These are phyloP conservation scores for Coemansia sp. DNA, from an alignment of 192 early-diverging fungal genomes.

Conservation along the genomic window DNA sequence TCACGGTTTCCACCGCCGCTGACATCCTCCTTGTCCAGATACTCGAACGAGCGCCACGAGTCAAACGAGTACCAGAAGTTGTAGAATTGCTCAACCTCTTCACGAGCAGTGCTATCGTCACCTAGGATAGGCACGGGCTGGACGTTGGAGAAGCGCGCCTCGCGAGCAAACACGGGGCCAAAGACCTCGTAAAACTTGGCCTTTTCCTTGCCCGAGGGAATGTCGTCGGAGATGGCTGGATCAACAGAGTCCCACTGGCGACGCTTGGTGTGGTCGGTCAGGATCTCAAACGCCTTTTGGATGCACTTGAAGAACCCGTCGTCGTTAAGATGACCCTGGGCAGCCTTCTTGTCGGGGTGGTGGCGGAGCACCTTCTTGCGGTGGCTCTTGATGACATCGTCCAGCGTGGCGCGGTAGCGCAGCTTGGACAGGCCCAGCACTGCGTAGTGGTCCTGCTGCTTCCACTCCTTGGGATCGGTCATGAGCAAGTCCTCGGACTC, in stretches of 20 bases:
- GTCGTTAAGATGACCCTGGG: constrained; percentile 69
- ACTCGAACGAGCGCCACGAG: constrained; percentile 98
- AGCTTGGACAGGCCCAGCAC: constrained; percentile 89
- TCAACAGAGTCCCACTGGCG: constrained; percentile 97
- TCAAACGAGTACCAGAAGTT: constrained; percentile 87
- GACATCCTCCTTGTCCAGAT: constrained; percentile 94
- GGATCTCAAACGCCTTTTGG: constrained; percentile 89
- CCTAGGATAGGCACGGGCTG: constrained; percentile 86
- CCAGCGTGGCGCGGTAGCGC: constrained; percentile 85
- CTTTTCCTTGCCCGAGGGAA: constrained; percentile 73
- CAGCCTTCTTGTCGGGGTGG: constrained; percentile 98
- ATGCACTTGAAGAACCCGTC: constrained; percentile 99
- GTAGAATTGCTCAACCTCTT: constrained; percentile 79
- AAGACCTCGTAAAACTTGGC: constrained; percentile 81
- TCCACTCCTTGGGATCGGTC: constrained; percentile 93
- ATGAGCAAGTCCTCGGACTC: constrained; percentile 72
- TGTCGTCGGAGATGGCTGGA: constrained; percentile 69
- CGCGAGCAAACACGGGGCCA: constrained; percentile 80
- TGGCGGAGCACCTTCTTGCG: constrained; percentile 94
- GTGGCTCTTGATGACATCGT: constrained; percentile 87
- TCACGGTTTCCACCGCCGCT: constrained; percentile 89
- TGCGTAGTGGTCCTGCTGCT: constrained; percentile 95
- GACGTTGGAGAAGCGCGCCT: constrained; percentile 88
- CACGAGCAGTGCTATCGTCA: constrained; percentile 58
- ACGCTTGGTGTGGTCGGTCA: constrained; percentile 86